phyloP scores from a whole-genome alignment of 768 basidiomycete genomes.

The Crucibulum laeve region DNA sequence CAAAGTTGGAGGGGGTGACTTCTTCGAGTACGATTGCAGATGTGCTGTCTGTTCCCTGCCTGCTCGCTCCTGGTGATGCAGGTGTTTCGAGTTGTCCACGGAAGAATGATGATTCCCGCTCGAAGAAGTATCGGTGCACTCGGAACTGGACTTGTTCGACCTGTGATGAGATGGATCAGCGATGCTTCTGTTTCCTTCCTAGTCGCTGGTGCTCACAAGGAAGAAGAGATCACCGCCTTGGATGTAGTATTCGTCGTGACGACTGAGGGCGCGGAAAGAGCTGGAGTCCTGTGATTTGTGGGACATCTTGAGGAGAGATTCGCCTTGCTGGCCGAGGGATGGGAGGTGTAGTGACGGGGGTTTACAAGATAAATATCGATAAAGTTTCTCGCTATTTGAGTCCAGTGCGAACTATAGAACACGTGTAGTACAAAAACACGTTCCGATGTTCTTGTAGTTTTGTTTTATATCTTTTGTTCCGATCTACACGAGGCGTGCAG shows the following conservation, averaged over 20 bases:
- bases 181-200: not conserved
- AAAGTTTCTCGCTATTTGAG: slow-evolving; percentile 21
- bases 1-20: slow-evolving; percentile 34
- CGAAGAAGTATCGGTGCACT: slow-evolving; percentile 60
- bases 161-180: slow-evolving; percentile 23
- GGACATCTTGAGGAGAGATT: slow-evolving; percentile 10
- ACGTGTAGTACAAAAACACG: slow-evolving; percentile 23
- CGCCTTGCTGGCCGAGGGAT: slow-evolving; percentile 20
- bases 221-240: slow-evolving; percentile 50
- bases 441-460: slow-evolving; percentile 11
- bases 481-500: slow-evolving; percentile 13
- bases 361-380: slow-evolving; percentile 27
- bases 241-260: slow-evolving; percentile 43
- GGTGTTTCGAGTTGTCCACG: slow-evolving; percentile 25
- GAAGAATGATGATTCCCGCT: slow-evolving; percentile 54
- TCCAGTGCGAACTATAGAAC: slow-evolving; percentile 14
- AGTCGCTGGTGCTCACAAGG: slow-evolving; percentile 30
- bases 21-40: slow-evolving; percentile 37
- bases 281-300: slow-evolving; percentile 12
- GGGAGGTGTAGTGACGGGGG: slow-evolving; percentile 19
- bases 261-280: slow-evolving; percentile 13
- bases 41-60: slow-evolving; percentile 31
- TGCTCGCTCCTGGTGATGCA: slow-evolving; percentile 21
- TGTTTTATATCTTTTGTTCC: slow-evolving; percentile 9
- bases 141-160: slow-evolving; percentile 53